A percentile compares a stretch with the other conserved stretches of the same genome.
phyloP scores from a whole-genome alignment of 129 eudicot species.

The Heracleum sosnowskyi region DNA sequence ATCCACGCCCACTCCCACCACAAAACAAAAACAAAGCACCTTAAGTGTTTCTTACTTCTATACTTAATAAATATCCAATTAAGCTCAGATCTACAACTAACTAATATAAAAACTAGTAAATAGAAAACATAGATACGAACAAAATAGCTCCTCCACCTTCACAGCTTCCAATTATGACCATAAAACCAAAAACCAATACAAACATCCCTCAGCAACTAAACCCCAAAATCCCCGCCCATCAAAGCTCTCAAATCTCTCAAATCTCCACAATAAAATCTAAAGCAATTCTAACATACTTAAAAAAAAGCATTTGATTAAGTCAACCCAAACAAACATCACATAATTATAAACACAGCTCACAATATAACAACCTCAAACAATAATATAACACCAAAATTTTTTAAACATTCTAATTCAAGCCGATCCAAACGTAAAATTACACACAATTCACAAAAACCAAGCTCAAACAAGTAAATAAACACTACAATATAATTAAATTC shows the following conservation, averaged over 20 bases:
- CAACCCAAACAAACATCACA: neutral
- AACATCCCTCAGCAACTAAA: neutral
- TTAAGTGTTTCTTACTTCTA: neutral
- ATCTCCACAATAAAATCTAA: neutral
- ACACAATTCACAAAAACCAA: too few species aligned
- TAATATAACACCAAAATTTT: too few species aligned
- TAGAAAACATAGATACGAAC: neutral
- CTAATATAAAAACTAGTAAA: neutral
- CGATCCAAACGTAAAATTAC: too few species aligned
- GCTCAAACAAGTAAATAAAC: neutral
- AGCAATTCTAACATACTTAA: neutral
- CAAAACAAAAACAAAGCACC: neutral
- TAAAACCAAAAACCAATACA: neutral
- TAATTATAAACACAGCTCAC: neutral
- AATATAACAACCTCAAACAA: neutral
- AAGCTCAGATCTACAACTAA: neutral
- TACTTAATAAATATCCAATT: neutral
- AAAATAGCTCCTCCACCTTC: neutral
- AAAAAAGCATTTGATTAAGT: neutral
- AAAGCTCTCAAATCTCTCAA: neutral
- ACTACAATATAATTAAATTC: too few species aligned
- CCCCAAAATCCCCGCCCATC: neutral
- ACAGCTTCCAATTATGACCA: neutral
- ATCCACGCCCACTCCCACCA: neutral
- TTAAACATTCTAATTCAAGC: too few species aligned